phyloP scores from a whole-genome alignment of 2,329 filamentous ascomycete genomes.

The Penicillium italicum region DNA sequence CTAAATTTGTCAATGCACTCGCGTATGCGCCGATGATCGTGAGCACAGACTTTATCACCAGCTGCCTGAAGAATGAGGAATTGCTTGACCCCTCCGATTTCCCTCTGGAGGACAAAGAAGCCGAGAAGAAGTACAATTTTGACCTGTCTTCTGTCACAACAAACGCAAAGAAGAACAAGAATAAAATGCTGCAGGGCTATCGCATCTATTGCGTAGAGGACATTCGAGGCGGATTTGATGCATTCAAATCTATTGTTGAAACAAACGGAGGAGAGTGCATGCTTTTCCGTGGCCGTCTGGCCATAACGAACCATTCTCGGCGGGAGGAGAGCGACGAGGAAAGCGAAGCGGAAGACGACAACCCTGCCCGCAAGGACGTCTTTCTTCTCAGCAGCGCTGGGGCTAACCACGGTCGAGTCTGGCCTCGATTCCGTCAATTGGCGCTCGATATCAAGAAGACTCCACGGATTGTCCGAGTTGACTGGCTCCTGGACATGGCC shows the following conservation, averaged over 20 bases:
- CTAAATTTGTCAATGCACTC: slow-evolving; percentile 87
- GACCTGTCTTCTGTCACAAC: slow-evolving; percentile 64
- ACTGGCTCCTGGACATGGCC: slow-evolving; percentile 86
- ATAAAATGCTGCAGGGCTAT: slow-evolving; percentile 69
- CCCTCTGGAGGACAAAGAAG: slow-evolving; percentile 65
- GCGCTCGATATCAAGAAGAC: slow-evolving; percentile 73
- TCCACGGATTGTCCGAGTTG: slow-evolving; percentile 73
- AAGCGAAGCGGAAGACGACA: slow-evolving; percentile 57
- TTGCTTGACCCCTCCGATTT: slow-evolving; percentile 64
- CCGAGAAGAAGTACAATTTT: slow-evolving; percentile 69
- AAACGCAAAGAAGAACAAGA: slow-evolving; percentile 71
- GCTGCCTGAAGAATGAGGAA: slow-evolving; percentile 66
- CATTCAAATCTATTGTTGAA: slow-evolving; percentile 79
- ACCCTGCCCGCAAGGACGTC: slow-evolving; percentile 64
- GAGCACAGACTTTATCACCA: slow-evolving; percentile 72
- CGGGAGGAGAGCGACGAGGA: slow-evolving; percentile 42
- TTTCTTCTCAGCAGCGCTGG: slow-evolving; percentile 74
- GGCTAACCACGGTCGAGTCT: slow-evolving; percentile 67
- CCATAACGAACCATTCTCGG: slow-evolving; percentile 63
- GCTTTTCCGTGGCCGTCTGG: slow-evolving; percentile 70
- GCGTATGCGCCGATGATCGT: slow-evolving; percentile 77
- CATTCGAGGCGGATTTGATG: slow-evolving; percentile 76
- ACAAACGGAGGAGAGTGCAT: slow-evolving; percentile 84
- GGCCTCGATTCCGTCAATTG: slow-evolving; percentile 76
- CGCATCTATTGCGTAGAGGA: slow-evolving; percentile 80